A percentile compares a stretch with the other conserved stretches of the same genome.
Evolutionary conservation across 345 rosid species (phyloP).

Genomic region (Camelina laxa): DNA sequence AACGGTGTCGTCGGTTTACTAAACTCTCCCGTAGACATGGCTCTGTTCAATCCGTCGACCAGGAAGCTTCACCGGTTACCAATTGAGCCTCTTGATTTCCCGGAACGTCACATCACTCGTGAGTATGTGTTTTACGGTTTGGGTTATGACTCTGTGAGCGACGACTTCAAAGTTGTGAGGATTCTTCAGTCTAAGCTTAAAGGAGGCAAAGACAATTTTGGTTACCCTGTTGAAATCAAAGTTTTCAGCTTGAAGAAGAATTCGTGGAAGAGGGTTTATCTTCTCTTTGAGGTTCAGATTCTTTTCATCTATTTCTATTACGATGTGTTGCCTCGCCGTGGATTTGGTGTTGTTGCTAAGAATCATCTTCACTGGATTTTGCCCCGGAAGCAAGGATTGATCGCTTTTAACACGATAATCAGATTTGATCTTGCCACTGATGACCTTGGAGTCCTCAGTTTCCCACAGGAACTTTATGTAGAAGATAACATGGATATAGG

Average conservation of each 20-base stretch:
- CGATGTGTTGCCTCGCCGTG: constrained; percentile 26
- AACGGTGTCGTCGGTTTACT: constrained; percentile 52
- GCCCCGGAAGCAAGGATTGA: constrained; percentile 23
- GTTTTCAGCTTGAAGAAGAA: constrained; percentile 44
- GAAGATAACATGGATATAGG: constrained; percentile 39
- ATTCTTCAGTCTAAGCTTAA: constrained; percentile 42
- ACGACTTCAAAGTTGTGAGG: constrained; percentile 57
- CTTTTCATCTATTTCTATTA: constrained; percentile 9
- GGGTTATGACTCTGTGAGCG: constrained; percentile 49
- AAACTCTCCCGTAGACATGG: constrained; percentile 50
- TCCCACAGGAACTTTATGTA: constrained; percentile 18
- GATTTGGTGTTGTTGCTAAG: constrained; percentile 44
- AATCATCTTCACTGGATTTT: constrained; percentile 59
- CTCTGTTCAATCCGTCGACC: constrained; percentile 52
- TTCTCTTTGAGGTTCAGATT: constrained; percentile 7
- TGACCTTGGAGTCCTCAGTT: constrained; percentile 35
- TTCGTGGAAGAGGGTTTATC: constrained; percentile 45
- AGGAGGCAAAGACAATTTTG: not conserved
- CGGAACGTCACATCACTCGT: constrained; percentile 9
- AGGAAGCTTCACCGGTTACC: constrained; percentile 44
- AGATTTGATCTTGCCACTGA: constrained; percentile 52
- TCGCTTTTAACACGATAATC: constrained; percentile 25
- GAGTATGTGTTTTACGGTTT: constrained; percentile 47
- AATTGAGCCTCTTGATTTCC: constrained; percentile 23
- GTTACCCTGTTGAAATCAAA: constrained; percentile 39